These are phyloP conservation scores for Bacidia gigantensis DNA, from an alignment of 495 filamentous ascomycete genomes.

Conservation along the genomic window DNA sequence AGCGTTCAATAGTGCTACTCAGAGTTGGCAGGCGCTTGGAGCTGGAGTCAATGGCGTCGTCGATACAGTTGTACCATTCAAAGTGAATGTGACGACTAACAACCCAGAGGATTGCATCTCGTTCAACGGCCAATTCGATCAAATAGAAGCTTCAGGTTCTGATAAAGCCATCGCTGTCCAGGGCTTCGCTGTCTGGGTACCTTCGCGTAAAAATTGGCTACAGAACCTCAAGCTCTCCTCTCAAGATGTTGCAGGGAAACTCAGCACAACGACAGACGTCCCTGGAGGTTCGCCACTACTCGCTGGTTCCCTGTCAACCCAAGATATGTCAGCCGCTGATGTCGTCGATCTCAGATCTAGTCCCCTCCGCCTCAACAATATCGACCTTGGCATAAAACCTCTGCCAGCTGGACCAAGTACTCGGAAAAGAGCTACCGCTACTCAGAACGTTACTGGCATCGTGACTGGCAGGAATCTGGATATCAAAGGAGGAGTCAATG, in stretches of 20 bases:
- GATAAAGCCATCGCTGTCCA: slow-evolving; percentile 45
- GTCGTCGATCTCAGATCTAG: slow-evolving; percentile 48
- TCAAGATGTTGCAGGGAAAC: slow-evolving; percentile 51
- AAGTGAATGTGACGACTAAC: slow-evolving; percentile 63
- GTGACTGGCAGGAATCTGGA: slow-evolving; percentile 64
- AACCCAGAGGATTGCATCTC: slow-evolving; percentile 59
- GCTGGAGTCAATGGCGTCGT: slow-evolving; percentile 78
- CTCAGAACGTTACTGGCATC: slow-evolving; percentile 45
- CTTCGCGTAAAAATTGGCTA: slow-evolving; percentile 76
- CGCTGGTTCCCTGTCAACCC: slow-evolving; percentile 64
- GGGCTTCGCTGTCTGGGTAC: slow-evolving; percentile 91
- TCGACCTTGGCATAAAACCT: slow-evolving; percentile 49
- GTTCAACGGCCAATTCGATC: slow-evolving; percentile 67
- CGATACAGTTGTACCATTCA: slow-evolving; percentile 52
- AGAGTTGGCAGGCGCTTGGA: slow-evolving; percentile 67
- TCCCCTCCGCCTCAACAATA: slow-evolving; percentile 32
- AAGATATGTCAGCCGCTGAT: slow-evolving; percentile 51
- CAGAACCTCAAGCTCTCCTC: slow-evolving; percentile 59
- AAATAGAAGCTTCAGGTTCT: slow-evolving; percentile 50
- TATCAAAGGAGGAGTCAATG: slow-evolving; percentile 42
- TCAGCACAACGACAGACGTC: slow-evolving; percentile 52
- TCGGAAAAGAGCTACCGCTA: slow-evolving; percentile 43
- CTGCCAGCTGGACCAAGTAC: slow-evolving; percentile 23
- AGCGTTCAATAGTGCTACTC: slow-evolving; percentile 52
- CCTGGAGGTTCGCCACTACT: slow-evolving; percentile 51